A percentile compares a stretch with the other conserved stretches of the same genome.
These are phyloP conservation scores for Penicillium psychrofluorescens DNA, from an alignment of 495 filamentous ascomycete genomes.

Conservation along the genomic window DNA sequence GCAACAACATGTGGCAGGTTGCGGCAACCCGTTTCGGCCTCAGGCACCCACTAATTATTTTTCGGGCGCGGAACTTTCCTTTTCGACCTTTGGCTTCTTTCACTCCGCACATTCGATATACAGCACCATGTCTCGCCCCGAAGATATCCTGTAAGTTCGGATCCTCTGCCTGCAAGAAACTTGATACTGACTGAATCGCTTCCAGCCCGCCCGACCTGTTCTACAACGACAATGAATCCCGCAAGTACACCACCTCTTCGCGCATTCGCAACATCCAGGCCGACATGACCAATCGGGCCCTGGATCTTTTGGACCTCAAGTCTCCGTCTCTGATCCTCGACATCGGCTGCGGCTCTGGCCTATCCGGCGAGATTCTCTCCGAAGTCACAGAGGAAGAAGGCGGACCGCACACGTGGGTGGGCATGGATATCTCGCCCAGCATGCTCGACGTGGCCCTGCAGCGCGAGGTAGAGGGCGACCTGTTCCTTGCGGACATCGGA, in stretches of 20 bases:
- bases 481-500: slow-evolving; percentile 87
- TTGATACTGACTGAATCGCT: slow-evolving; percentile 1
- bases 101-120: too few relatives aligned
- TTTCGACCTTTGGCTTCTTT: not conserved
- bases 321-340: slow-evolving; percentile 84
- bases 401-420: slow-evolving; percentile 87
- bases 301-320: slow-evolving; percentile 79
- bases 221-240: slow-evolving; percentile 91
- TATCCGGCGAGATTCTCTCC: slow-evolving; percentile 89
- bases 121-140: slow-evolving; percentile 81
- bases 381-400: slow-evolving; percentile 55
- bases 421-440: slow-evolving; percentile 87
- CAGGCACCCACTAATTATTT: slow-evolving; percentile 11
- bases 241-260: slow-evolving; percentile 95
- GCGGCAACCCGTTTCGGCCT: slow-evolving; percentile 12
- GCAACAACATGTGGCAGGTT: slow-evolving; percentile 1
- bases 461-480: slow-evolving; percentile 84
- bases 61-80: not conserved
- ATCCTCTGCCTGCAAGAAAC: not conserved
- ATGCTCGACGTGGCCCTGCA: slow-evolving; percentile 93
- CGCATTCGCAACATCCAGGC: slow-evolving; percentile 93
- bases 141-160: slow-evolving; percentile 72
- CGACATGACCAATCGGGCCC: slow-evolving; percentile 85
- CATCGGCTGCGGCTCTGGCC: slow-evolving; percentile 88
- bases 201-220: slow-evolving; percentile 87